These are phyloP conservation scores for Colletotrichum chlorophyti DNA, from an alignment of 2,329 filamentous ascomycete genomes.

Conservation along the genomic window DNA sequence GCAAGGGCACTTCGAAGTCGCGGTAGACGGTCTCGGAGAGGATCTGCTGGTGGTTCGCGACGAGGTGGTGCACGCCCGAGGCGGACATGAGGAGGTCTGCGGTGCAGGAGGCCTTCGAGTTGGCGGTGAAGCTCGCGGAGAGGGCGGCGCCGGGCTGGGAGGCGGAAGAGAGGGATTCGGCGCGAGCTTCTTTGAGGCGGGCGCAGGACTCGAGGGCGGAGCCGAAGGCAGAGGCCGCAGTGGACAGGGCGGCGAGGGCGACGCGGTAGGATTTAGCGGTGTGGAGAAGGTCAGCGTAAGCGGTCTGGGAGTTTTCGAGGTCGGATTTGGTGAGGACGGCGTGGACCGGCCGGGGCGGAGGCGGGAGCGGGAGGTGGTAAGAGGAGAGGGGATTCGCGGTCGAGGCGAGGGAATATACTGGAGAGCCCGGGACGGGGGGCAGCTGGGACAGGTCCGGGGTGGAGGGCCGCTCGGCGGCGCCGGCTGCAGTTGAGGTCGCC, in stretches of 20 bases:
- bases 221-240: conserved; percentile 68
- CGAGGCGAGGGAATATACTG: conserved; percentile 68
- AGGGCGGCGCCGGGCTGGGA: conserved; percentile 43
- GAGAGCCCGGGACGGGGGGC: conserved; percentile 67
- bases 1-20: conserved; percentile 70
- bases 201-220: conserved; percentile 71
- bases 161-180: conserved; percentile 55
- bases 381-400: conserved; percentile 66
- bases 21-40: conserved; percentile 73
- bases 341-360: conserved; percentile 62
- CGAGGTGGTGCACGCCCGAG: conserved; percentile 69
- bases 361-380: conserved; percentile 67
- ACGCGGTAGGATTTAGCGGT: conserved; percentile 70
- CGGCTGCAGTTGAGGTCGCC: conserved; percentile 40
- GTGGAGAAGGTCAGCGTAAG: conserved; percentile 67
- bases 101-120: conserved; percentile 57
- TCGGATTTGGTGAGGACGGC: conserved; percentile 69
- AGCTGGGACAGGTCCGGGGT: conserved; percentile 60
- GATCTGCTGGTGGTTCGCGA: conserved; percentile 75
- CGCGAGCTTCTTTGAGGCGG: conserved; percentile 71
- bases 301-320: conserved; percentile 66
- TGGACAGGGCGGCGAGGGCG: conserved; percentile 66
- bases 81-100: conserved; percentile 68
- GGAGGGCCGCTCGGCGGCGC: conserved; percentile 44
- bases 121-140: conserved; percentile 53